Conservation (phyloP, 768 basidiomycete species). For the Daedaleopsis sinensis region DNA sequence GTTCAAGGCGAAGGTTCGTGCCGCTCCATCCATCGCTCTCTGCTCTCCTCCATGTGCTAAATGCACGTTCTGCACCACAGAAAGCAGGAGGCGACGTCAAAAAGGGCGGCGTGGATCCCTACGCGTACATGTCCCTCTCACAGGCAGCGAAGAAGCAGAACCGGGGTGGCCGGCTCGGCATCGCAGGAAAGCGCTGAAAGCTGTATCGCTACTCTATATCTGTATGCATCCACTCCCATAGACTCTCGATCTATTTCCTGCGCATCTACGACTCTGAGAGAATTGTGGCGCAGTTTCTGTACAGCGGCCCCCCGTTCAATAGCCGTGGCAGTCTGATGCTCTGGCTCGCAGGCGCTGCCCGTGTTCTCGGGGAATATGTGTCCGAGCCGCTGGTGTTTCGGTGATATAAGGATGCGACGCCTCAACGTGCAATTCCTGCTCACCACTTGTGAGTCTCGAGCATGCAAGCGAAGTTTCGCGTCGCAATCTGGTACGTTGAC, state of each 20-base stretch:
- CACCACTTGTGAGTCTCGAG: neutral
- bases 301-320: neutral
- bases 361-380: neutral
- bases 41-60: conserved; percentile 1
- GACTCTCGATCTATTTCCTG: conserved; percentile 12
- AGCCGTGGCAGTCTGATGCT: neutral
- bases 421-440: neutral
- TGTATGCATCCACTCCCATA: conserved; percentile 16
- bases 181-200: conserved; percentile 61
- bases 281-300: neutral
- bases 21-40: neutral
- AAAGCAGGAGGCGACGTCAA: conserved; percentile 95
- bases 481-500: conserved; percentile 37
- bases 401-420: neutral
- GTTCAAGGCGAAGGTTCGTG: conserved; percentile 91
- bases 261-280: neutral
- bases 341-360: neutral
- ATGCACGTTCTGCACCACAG: conserved; percentile 43
- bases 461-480: conserved; percentile 24
- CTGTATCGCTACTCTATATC: conserved; percentile 5
- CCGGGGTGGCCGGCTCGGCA: conserved; percentile 51
- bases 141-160: conserved; percentile 77
- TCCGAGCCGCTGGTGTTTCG: neutral
- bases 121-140: conserved; percentile 84
- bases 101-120: conserved; percentile 85